Conservation (phyloP, 805 yeast genomes). For the Vanderwaltozyma tropicalis region DNA sequence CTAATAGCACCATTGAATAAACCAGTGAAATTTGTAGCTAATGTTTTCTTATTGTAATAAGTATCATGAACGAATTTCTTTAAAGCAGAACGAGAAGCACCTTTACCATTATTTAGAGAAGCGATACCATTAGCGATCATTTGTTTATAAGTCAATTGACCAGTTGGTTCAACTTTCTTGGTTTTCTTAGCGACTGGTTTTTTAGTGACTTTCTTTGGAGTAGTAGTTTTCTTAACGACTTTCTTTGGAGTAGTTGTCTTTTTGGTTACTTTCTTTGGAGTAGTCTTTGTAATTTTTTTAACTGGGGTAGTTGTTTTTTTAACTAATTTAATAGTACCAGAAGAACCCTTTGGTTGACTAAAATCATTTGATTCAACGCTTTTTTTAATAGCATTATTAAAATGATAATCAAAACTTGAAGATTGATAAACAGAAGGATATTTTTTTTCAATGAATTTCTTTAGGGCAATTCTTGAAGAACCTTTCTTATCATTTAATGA, state of each 20-base stretch:
- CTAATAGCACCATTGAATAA: conserved; percentile 60
- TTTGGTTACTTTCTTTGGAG: conserved; percentile 11
- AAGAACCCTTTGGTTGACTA: conserved; percentile 78
- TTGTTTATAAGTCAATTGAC: conserved; percentile 17
- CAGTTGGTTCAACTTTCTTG: conserved; percentile 1
- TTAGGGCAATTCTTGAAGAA: conserved; percentile 75
- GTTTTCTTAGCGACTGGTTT: conserved; percentile 1
- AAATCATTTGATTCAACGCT: conserved; percentile 73
- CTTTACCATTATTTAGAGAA: conserved; percentile 69
- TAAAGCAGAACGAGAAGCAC: conserved; percentile 76
- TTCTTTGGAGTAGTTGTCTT: conserved; percentile 6
- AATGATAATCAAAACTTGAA: conserved; percentile 60
- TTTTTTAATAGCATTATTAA: conserved; percentile 68
- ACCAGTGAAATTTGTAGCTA: conserved; percentile 56
- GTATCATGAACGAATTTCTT: conserved; percentile 60
- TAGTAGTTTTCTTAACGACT: conserved; percentile 2
- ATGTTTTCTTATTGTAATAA: conserved; percentile 40
- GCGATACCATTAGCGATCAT: conserved; percentile 47
- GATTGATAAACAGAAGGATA: conserved; percentile 46
- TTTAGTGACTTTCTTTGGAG: background rate
- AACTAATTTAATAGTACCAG: conserved; percentile 67
- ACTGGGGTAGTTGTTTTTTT: conserved; percentile 10
- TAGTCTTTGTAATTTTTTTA: conserved; percentile 19
- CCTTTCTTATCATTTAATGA: conserved; percentile 76
- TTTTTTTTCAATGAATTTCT: conserved; percentile 58